A percentile compares a stretch with the other conserved stretches of the same genome.
Evolutionary conservation across 208 protist genomes (phyloP).

Genomic region (Vickermania spadyakhi): DNA sequence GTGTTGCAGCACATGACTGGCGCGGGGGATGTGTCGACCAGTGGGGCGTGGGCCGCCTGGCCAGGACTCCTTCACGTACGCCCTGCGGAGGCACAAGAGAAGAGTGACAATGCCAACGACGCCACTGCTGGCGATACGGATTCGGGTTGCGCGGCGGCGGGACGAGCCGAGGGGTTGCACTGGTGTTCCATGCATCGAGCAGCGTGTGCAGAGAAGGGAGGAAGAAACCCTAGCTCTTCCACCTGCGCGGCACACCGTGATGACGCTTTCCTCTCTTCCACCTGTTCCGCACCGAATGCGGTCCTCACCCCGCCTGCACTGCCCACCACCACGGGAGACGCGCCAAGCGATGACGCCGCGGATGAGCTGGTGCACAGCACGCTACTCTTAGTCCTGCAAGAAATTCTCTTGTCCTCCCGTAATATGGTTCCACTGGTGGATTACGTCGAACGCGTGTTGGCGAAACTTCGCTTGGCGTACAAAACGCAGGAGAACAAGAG

Average conservation of each 20-base stretch:
- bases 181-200: not conserved
- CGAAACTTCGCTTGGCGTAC: constrained; percentile 26
- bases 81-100: no score
- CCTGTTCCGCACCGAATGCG: no score
- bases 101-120: no score
- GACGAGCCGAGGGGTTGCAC: not conserved
- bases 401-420: constrained; percentile 37
- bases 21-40: no score
- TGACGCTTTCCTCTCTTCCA: no score
- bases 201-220: no score
- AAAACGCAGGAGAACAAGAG: not conserved
- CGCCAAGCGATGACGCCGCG: not conserved
- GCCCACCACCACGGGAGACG: not conserved
- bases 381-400: constrained; percentile 47
- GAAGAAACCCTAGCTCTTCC: no score
- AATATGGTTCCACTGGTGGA: constrained; percentile 47
- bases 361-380: constrained; percentile 23
- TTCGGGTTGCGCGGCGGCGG: not conserved
- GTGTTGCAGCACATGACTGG: not conserved
- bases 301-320: no score
- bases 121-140: not conserved
- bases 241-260: no score
- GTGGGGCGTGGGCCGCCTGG: no score
- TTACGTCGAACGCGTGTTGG: constrained; percentile 54
- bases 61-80: not conserved